Evolutionary conservation across 768 basidiomycete species (phyloP).

Genomic region (Piloderma croceum): DNA sequence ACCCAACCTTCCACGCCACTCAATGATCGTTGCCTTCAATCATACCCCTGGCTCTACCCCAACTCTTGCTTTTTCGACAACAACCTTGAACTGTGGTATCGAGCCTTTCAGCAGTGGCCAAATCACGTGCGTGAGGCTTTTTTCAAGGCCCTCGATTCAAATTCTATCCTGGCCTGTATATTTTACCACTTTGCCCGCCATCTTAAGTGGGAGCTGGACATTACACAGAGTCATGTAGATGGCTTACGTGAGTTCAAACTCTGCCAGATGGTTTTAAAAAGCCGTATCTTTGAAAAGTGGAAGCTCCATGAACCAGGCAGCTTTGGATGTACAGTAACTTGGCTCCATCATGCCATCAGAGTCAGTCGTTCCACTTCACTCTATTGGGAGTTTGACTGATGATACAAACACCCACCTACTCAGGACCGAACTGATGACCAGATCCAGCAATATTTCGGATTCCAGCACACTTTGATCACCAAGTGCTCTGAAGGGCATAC

Average conservation of each 20-base stretch:
- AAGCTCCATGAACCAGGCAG: too few species aligned
- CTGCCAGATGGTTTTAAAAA: neutral
- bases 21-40: neutral
- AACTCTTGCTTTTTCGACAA: constrained; percentile 22
- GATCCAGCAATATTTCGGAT: neutral
- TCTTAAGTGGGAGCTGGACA: neutral
- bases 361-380: too few species aligned
- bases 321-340: too few species aligned
- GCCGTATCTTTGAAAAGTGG: neutral
- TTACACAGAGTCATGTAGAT: too few species aligned
- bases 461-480: neutral
- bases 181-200: neutral
- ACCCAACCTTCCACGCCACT: neutral
- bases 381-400: neutral
- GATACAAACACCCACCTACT: neutral
- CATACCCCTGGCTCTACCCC: constrained; percentile 9
- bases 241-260: neutral
- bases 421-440: too few species aligned
- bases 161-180: neutral
- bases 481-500: neutral
- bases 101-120: constrained; percentile 10
- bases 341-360: too few species aligned
- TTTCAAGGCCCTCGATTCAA: neutral
- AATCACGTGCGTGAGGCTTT: neutral
- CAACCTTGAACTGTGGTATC: constrained; percentile 16